These are phyloP conservation scores for Trametes gibbosa DNA, from an alignment of 768 basidiomycete species.

Conservation along the genomic window DNA sequence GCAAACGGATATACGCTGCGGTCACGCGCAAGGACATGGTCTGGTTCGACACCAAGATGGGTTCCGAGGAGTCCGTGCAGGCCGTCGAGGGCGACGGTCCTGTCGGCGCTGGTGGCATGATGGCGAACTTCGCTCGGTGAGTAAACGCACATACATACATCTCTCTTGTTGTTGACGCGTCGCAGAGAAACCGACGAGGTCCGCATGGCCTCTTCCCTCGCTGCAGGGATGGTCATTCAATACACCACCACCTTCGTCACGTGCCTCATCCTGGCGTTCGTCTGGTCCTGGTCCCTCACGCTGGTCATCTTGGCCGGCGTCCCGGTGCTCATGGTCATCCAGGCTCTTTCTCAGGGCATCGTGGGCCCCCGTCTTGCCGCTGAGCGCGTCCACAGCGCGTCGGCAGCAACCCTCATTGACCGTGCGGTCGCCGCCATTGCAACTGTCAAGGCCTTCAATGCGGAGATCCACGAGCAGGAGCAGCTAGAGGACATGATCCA, in stretches of 20 bases:
- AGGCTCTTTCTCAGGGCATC: constrained; percentile 68
- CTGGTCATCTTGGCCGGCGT: constrained; percentile 91
- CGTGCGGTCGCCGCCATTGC: constrained; percentile 73
- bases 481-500: constrained; percentile 46
- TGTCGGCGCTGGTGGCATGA: constrained; percentile 83
- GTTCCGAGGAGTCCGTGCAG: constrained; percentile 45
- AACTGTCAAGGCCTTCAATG: constrained; percentile 94
- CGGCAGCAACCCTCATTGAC: constrained; percentile 78
- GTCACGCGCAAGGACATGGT: constrained; percentile 71
- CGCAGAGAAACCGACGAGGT: constrained; percentile 93
- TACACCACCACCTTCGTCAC: constrained; percentile 77
- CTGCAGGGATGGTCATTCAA: constrained; percentile 75
- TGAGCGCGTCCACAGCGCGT: constrained; percentile 66
- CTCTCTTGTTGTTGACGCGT: background rate
- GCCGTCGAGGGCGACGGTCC: constrained; percentile 44
- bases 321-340: constrained; percentile 76
- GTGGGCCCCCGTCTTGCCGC: constrained; percentile 62
- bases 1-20: constrained; percentile 65
- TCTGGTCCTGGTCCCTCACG: constrained; percentile 77
- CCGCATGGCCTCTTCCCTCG: constrained; percentile 77
- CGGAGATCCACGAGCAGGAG: constrained; percentile 52
- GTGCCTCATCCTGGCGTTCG: constrained; percentile 79
- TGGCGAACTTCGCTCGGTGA: constrained; percentile 89
- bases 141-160: constrained; percentile 4
- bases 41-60: constrained; percentile 90